Conservation (phyloP, 805 yeast genomes). For the Millerozyma miso region DNA sequence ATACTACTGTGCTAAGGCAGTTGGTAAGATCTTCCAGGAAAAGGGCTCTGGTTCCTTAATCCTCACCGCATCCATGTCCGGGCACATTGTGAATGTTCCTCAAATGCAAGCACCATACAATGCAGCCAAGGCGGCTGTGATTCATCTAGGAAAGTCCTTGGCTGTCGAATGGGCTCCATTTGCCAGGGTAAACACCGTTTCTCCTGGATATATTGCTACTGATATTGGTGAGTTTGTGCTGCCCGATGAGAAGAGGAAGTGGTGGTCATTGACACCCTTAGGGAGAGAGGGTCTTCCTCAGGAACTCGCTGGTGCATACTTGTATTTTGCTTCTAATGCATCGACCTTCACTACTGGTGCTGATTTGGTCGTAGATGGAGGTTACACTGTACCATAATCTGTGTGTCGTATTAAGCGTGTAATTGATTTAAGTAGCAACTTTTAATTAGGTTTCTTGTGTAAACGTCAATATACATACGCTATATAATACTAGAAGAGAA, state of each 20-base stretch:
- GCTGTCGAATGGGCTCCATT: slow-evolving; percentile 48
- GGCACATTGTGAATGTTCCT: slow-evolving; percentile 45
- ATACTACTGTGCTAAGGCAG: slow-evolving; percentile 41
- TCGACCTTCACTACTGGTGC: slow-evolving; percentile 42
- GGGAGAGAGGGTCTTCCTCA: slow-evolving; percentile 44
- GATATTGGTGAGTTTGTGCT: slow-evolving; percentile 37
- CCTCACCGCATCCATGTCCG: slow-evolving; percentile 45
- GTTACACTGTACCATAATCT: slow-evolving; percentile 35
- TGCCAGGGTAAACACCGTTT: slow-evolving; percentile 39
- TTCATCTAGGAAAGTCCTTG: slow-evolving; percentile 40
- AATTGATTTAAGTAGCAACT: background rate
- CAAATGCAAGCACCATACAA: slow-evolving; percentile 45
- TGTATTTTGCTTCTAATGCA: slow-evolving; percentile 42
- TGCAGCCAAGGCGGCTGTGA: slow-evolving; percentile 43
- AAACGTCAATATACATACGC: background rate
- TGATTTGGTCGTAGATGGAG: slow-evolving; percentile 45
- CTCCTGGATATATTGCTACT: slow-evolving; percentile 42
- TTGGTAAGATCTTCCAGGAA: slow-evolving; percentile 36
- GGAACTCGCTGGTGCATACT: slow-evolving; percentile 45
- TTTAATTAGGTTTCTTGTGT: background rate
- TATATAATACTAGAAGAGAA: slow-evolving; percentile 1
- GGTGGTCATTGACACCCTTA: slow-evolving; percentile 41
- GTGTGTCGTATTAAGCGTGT: background rate
- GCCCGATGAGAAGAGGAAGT: slow-evolving; percentile 26
- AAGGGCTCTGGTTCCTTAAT: slow-evolving; percentile 41